phyloP scores from a whole-genome alignment of 2,329 filamentous ascomycete genomes.

The Colletotrichum euphorbiae region DNA sequence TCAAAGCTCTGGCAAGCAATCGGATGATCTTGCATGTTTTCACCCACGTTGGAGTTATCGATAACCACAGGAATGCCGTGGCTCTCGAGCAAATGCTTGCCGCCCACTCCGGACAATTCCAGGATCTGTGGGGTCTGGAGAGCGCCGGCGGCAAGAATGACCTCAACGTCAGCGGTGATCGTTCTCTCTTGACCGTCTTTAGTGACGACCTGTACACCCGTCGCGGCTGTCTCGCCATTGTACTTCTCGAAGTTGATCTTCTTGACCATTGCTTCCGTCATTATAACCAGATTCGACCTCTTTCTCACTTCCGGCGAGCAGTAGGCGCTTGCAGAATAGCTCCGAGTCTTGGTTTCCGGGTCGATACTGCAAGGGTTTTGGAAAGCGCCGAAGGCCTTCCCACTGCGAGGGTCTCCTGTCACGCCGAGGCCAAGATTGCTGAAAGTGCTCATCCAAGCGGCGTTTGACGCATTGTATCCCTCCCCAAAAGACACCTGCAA shows the following conservation, averaged over 20 bases:
- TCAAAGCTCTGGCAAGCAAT: slow-evolving; percentile 53
- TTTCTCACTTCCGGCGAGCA: slow-evolving; percentile 42
- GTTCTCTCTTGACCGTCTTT: slow-evolving; percentile 31
- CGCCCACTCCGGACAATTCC: slow-evolving; percentile 56
- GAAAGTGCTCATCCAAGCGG: slow-evolving; percentile 53
- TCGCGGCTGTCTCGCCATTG: not conserved
- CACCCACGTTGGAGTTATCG: slow-evolving; percentile 52
- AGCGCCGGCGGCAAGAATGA: slow-evolving; percentile 56
- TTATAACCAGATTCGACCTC: slow-evolving; percentile 43
- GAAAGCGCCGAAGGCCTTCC: slow-evolving; percentile 48
- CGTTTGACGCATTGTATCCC: slow-evolving; percentile 47
- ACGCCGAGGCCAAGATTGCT: slow-evolving; percentile 48
- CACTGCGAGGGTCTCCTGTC: slow-evolving; percentile 48
- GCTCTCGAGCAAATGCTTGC: slow-evolving; percentile 47
- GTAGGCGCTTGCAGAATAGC: slow-evolving; percentile 50
- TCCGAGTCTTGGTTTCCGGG: slow-evolving; percentile 47
- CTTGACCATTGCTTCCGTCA: slow-evolving; percentile 40
- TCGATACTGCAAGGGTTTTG: slow-evolving; percentile 49
- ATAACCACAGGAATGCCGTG: slow-evolving; percentile 47
- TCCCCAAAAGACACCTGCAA: slow-evolving; percentile 52
- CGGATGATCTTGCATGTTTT: slow-evolving; percentile 56
- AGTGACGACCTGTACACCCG: slow-evolving; percentile 23
- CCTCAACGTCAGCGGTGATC: slow-evolving; percentile 48
- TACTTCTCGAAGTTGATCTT: slow-evolving; percentile 11
- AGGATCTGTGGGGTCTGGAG: slow-evolving; percentile 57